Evolutionary conservation across 148 eudicot species (phyloP).

Genomic region (Camellia sinensis): DNA sequence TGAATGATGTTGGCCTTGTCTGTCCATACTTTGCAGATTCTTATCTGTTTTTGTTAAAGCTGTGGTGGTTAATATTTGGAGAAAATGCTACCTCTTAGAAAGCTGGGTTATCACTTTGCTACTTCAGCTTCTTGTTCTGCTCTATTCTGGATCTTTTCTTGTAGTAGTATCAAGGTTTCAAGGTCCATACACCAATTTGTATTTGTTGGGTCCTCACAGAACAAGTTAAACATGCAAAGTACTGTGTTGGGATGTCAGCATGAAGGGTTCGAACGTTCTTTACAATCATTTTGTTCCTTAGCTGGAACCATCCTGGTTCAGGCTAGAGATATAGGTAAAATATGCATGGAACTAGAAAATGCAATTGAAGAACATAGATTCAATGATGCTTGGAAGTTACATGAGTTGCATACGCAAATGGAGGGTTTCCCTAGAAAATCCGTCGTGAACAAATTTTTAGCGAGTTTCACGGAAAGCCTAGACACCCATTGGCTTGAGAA

Average conservation of each 20-base stretch:
- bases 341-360: constrained; percentile 54
- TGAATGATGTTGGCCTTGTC: too few species aligned
- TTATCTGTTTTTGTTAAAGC: neutral
- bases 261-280: constrained; percentile 14
- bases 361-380: constrained; percentile 61
- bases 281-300: constrained; percentile 37
- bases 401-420: constrained; percentile 71
- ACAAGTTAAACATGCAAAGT: neutral
- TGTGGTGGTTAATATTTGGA: neutral
- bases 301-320: constrained; percentile 67
- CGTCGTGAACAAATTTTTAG: constrained; percentile 50
- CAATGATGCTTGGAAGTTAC: constrained; percentile 68
- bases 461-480: constrained; percentile 52
- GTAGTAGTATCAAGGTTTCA: constrained; percentile 8
- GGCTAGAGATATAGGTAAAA: constrained; percentile 75
- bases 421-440: constrained; percentile 92
- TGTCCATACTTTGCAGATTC: neutral
- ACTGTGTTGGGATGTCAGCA: neutral
- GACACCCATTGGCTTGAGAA: constrained; percentile 59
- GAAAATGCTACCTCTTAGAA: constrained; percentile 37
- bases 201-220: constrained; percentile 10
- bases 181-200: constrained; percentile 10
- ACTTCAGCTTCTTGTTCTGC: neutral
- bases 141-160: constrained; percentile 25
- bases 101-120: constrained; percentile 18